Evolutionary conservation across 1,284 basidiomycete species (phyloP).

Genomic region (Ganoderma sinense): DNA sequence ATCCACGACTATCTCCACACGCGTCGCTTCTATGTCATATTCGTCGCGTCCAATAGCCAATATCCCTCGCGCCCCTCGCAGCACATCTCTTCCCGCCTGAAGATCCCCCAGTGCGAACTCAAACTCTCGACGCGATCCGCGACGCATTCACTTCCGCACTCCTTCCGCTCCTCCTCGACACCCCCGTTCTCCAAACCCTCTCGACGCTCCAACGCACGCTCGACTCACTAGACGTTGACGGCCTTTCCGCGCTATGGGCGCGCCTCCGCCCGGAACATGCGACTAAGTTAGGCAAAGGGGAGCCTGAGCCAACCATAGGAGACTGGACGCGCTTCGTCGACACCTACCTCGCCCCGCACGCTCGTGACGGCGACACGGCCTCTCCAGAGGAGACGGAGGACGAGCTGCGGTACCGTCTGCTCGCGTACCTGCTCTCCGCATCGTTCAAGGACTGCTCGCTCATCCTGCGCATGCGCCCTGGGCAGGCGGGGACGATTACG

Average conservation of each 20-base stretch:
- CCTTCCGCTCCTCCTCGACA: constrained; percentile 58
- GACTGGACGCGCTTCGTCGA: constrained; percentile 43
- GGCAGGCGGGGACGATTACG: constrained; percentile 51
- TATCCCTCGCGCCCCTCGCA: constrained; percentile 26
- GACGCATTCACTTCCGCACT: constrained; percentile 53
- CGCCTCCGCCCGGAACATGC: constrained; percentile 30
- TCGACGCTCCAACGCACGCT: constrained; percentile 78
- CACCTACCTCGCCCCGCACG: constrained; percentile 51
- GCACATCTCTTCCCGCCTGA: constrained; percentile 18
- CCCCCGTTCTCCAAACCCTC: constrained; percentile 65
- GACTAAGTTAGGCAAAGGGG: constrained; percentile 25
- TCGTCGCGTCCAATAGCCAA: constrained; percentile 2
- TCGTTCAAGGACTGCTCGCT: constrained; percentile 97
- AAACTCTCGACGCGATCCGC: constrained; percentile 25
- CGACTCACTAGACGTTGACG: constrained; percentile 87
- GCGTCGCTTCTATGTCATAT: not conserved
- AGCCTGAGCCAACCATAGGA: constrained; percentile 34
- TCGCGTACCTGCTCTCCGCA: constrained; percentile 88
- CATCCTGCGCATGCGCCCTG: constrained; percentile 63
- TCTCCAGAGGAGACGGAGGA: constrained; percentile 37
- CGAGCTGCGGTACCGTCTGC: constrained; percentile 63
- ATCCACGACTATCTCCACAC: not conserved
- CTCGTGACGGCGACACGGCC: constrained; percentile 21
- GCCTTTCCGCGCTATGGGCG: constrained; percentile 62
- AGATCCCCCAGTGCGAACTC: not conserved